Evolutionary conservation across 2,329 filamentous ascomycete genomes (phyloP).

Genomic region (Arthroderma sp.): DNA sequence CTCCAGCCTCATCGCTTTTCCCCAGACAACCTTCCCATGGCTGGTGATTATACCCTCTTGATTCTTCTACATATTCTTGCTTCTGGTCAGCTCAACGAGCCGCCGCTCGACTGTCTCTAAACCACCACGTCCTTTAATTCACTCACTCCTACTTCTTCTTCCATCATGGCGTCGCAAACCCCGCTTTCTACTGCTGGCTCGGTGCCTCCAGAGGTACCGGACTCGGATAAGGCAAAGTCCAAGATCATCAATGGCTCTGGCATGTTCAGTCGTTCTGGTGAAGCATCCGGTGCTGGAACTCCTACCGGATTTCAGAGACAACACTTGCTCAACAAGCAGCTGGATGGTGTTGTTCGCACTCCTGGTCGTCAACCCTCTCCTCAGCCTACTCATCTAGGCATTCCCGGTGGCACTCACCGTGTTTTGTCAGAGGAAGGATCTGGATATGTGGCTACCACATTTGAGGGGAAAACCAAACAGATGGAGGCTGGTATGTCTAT

Average conservation of each 20-base stretch:
- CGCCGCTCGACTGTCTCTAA: neutral
- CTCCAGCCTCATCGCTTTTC: neutral
- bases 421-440: constrained; percentile 78
- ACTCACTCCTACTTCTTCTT: neutral
- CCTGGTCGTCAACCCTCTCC: constrained; percentile 62
- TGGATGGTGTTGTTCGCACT: constrained; percentile 41
- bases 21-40: neutral
- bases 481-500: constrained; percentile 57
- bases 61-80: neutral
- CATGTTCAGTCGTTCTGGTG: constrained; percentile 13
- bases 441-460: constrained; percentile 88
- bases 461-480: constrained; percentile 83
- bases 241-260: constrained; percentile 2
- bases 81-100: neutral
- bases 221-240: neutral
- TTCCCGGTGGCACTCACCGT: constrained; percentile 52
- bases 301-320: constrained; percentile 30
- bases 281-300: constrained; percentile 27
- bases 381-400: constrained; percentile 71
- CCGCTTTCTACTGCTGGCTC: neutral
- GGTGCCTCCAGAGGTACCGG: constrained; percentile 3
- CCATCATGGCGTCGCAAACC: neutral
- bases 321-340: constrained; percentile 42
- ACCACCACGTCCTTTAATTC: neutral
- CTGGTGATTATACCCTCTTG: neutral